Conservation (phyloP, 306 rosid genomes). For the Elaeagnus macrophylla region DNA sequence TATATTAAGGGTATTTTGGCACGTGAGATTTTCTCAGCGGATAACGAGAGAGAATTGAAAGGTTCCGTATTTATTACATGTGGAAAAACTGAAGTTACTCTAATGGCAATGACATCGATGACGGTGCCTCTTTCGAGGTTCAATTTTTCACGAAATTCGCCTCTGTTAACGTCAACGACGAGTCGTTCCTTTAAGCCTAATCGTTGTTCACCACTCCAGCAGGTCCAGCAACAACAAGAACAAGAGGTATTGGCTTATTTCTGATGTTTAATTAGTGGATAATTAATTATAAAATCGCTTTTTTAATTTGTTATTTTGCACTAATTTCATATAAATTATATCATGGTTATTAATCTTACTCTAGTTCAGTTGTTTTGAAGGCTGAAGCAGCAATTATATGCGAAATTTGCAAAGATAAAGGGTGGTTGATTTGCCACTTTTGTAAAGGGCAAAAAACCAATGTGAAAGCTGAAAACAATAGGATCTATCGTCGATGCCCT, state of each 20-base stretch:
- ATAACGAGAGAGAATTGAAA: slow-evolving; percentile 5
- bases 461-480: slow-evolving; percentile 59
- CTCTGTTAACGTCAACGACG: slow-evolving; percentile 3
- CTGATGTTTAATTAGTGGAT: too few species aligned
- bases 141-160: slow-evolving; percentile 2
- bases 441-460: slow-evolving; percentile 79
- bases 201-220: slow-evolving; percentile 35
- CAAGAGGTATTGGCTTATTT: slow-evolving; percentile 22
- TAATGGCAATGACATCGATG: slow-evolving; percentile 31
- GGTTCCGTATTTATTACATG: neutral
- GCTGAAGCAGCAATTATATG: slow-evolving; percentile 50
- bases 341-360: slow-evolving; percentile 12
- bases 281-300: too few species aligned
- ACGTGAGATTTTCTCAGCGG: slow-evolving; percentile 6
- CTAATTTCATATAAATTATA: neutral
- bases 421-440: slow-evolving; percentile 77
- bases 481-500: slow-evolving; percentile 80
- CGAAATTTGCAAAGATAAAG: slow-evolving; percentile 66
- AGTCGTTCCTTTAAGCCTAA: slow-evolving; percentile 27
- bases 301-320: neutral
- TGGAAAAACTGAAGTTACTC: slow-evolving; percentile 3
- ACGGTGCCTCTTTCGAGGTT: slow-evolving; percentile 18
- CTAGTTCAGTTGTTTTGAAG: slow-evolving; percentile 30
- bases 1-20: slow-evolving; percentile 1
- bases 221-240: slow-evolving; percentile 20